Evolutionary conservation across 495 filamentous ascomycete genomes (phyloP).

Genomic region (Xylaria longipes): DNA sequence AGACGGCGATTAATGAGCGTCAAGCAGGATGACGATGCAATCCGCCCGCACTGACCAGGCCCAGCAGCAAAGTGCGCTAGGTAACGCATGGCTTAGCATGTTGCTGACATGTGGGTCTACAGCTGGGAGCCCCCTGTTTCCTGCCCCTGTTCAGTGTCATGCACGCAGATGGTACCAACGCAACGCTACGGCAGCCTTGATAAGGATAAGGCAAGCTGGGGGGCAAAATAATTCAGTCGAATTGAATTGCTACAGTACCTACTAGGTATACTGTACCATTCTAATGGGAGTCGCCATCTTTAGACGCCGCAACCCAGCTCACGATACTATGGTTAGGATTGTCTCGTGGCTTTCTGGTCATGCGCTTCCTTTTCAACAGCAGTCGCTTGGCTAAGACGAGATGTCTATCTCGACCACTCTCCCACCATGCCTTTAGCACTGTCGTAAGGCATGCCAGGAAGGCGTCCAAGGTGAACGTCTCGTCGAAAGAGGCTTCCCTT

Average conservation of each 20-base stretch:
- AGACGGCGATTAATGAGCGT: not conserved
- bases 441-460: conserved; percentile 16
- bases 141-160: not conserved
- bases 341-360: conserved; percentile 27
- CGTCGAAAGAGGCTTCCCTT: not conserved
- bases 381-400: conserved; percentile 33
- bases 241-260: too few species aligned
- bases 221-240: not conserved
- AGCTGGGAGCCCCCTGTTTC: not conserved
- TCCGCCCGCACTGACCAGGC: not conserved
- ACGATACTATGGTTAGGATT: conserved; percentile 17
- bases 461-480: not conserved
- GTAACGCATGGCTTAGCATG: too few species aligned
- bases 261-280: not conserved
- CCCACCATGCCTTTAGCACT: conserved; percentile 33
- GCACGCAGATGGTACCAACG: not conserved
- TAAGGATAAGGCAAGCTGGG: not conserved
- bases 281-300: not conserved
- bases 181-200: not conserved
- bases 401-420: conserved; percentile 24
- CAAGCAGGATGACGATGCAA: conserved; percentile 23
- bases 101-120: not conserved
- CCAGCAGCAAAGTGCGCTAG: not conserved
- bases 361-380: conserved; percentile 34
- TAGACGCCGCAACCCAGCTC: not conserved